Conservation (phyloP, 2,329 filamentous ascomycete genomes). For the Hymenoscyphus linearis region DNA sequence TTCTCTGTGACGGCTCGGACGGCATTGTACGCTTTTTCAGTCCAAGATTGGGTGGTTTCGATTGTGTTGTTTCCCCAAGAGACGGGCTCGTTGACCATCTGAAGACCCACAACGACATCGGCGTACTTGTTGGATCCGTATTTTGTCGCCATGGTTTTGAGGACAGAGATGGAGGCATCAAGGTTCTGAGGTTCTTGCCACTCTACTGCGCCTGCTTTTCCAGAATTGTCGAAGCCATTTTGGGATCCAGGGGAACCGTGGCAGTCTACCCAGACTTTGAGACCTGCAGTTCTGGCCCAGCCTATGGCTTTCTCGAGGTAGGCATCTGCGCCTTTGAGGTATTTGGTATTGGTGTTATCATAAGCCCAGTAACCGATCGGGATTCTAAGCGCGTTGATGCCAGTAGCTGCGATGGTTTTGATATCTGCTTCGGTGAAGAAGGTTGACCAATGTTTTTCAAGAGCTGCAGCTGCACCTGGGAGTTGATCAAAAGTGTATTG, state of each 20-base stretch:
- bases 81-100: constrained; percentile 39
- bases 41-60: constrained; percentile 32
- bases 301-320: constrained; percentile 51
- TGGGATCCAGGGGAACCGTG: constrained; percentile 51
- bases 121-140: constrained; percentile 36
- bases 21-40: constrained; percentile 32
- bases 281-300: constrained; percentile 44
- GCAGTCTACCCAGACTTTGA: constrained; percentile 52
- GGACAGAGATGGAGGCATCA: constrained; percentile 32
- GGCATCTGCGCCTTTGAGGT: constrained; percentile 41
- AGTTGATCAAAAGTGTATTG: constrained; percentile 37
- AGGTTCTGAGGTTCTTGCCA: constrained; percentile 38
- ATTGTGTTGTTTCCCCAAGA: constrained; percentile 34
- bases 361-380: constrained; percentile 56
- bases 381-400: constrained; percentile 54
- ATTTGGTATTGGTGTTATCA: constrained; percentile 44
- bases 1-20: constrained; percentile 32
- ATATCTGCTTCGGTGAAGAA: constrained; percentile 41
- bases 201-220: constrained; percentile 39
- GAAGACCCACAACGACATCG: constrained; percentile 36
- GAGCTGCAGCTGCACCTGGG: constrained; percentile 27
- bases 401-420: constrained; percentile 42
- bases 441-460: constrained; percentile 42
- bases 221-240: constrained; percentile 58
- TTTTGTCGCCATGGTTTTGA: constrained; percentile 36